Percentiles rank a stretch among this genome's conserved stretches.
Conservation (phyloP, 2,329 filamentous ascomycete species). For the Alternaria novae-zelandiae region DNA sequence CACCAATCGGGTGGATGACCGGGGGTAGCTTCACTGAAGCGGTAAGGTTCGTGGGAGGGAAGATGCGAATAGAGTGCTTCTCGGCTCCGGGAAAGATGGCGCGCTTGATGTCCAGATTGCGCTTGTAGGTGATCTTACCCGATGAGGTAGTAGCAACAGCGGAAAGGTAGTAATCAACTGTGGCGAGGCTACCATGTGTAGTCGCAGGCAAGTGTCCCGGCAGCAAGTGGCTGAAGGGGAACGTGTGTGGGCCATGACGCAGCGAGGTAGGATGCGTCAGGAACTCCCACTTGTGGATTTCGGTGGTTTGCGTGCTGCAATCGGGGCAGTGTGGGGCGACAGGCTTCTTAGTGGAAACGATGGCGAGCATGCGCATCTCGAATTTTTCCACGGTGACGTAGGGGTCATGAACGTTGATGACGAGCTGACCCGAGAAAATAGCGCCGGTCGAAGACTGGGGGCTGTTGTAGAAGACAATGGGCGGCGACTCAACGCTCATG, state of each 20-base stretch:
- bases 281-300: constrained; percentile 82
- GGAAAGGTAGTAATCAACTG: constrained; percentile 77
- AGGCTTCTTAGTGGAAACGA: constrained; percentile 79
- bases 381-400: constrained; percentile 73
- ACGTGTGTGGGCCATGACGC: constrained; percentile 69
- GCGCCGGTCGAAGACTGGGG: constrained; percentile 80
- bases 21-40: constrained; percentile 82
- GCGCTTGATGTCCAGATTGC: constrained; percentile 76
- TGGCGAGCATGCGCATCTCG: constrained; percentile 72
- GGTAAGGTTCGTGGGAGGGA: constrained; percentile 93
- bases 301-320: constrained; percentile 73
- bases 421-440: constrained; percentile 82
- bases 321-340: constrained; percentile 79
- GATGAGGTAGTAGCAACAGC: constrained; percentile 60
- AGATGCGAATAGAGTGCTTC: constrained; percentile 90
- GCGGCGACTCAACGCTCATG: constrained; percentile 81
- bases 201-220: constrained; percentile 85
- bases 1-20: constrained; percentile 84
- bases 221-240: constrained; percentile 88
- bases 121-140: constrained; percentile 68
- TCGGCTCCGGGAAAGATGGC: constrained; percentile 80
- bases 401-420: constrained; percentile 71
- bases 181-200: constrained; percentile 74
- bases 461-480: constrained; percentile 81
- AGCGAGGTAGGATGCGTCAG: constrained; percentile 50